Base-by-base conservation (phyloP, 139 green algal species). In the Chlamydomonas eustigma region DNA sequence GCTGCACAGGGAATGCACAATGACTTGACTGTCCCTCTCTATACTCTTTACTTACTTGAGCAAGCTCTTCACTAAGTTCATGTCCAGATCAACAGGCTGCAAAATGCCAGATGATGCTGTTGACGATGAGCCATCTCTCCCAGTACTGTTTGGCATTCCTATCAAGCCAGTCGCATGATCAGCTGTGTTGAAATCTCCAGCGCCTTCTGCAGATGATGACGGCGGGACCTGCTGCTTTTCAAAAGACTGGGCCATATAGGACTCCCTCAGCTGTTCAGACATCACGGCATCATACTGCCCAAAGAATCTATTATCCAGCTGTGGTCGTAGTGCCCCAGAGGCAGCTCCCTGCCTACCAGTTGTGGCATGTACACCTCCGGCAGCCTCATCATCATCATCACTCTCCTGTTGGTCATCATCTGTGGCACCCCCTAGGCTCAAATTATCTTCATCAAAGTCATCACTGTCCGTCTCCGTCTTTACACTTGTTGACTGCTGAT, bases 1-100 rank as follows among this genome's bases (percentile, higher is more conserved):
- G 12, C 44, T 28, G 44, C 44, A 58, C 44, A 12, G 18, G 18
- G 12, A 58, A 58, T 58, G 44, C 44, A 28, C 18, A 58, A 58
- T 18, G 18, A 58, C 12, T 12, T 58, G 12, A 28, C 12, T 58
- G 44, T 76, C 36, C 28, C 76, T 33, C 12, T 58, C 44, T 58
- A 58, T 58, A 18, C 12, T 58, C 44, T 58, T 58, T 18, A 58
- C 44, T 12, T 18, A 58, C 44, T 18, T 58, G 44, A 81, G 6
- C 69, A 81, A 39, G 77, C 72, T 83, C 1, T 76, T 67, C 37
- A 86, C 81, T 51, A 86, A 74, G 50, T 83, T 83, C 69, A 83
- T 73, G 39, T 86, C 81, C 69, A 86, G 39, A 39, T 86, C 70
- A n/a, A 86, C 68, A 28, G 81, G 81, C 18, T 50, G 3, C 22